A percentile compares a stretch with the other conserved stretches of the same genome.
These are phyloP conservation scores for Arthrobotrys musiformis DNA, from an alignment of 2,329 filamentous ascomycete species.

Conservation along the genomic window DNA sequence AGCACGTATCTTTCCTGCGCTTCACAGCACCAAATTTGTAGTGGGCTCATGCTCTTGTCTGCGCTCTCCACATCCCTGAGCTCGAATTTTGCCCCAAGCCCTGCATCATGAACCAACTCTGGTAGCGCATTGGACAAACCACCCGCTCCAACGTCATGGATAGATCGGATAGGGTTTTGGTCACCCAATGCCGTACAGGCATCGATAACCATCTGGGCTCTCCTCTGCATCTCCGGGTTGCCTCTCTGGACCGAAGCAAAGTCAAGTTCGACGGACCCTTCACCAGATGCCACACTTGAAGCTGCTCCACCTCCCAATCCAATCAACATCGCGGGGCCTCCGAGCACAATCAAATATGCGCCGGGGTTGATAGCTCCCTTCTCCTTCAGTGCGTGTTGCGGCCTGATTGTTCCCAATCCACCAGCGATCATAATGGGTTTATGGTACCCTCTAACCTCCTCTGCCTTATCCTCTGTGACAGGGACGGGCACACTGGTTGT, in stretches of 20 bases:
- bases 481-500: constrained; percentile 75
- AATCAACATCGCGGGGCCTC: constrained; percentile 97
- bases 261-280: constrained; percentile 90
- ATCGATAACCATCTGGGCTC: constrained; percentile 98
- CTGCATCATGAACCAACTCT: constrained; percentile 90
- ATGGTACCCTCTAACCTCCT: constrained; percentile 88
- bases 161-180: constrained; percentile 91
- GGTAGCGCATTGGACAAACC: constrained; percentile 86
- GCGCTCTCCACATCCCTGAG: constrained; percentile 92
- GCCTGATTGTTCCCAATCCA: constrained; percentile 89
- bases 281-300: constrained; percentile 86
- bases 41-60: constrained; percentile 89
- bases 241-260: constrained; percentile 97
- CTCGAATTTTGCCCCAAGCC: constrained; percentile 89
- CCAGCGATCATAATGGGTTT: constrained; percentile 99
- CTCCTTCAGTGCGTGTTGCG: constrained; percentile 88
- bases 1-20: constrained; percentile 96
- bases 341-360: constrained; percentile 91
- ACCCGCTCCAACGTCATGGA: constrained; percentile 96
- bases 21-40: constrained; percentile 98
- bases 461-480: constrained; percentile 67
- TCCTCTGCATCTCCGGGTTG: constrained; percentile 93
- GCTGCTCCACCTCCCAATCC: constrained; percentile 94
- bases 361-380: constrained; percentile 81
- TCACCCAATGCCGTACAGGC: constrained; percentile 85